Conservation (phyloP, 2,329 filamentous ascomycete genomes). For the Xenosphaeropsis pyriputrescens region DNA sequence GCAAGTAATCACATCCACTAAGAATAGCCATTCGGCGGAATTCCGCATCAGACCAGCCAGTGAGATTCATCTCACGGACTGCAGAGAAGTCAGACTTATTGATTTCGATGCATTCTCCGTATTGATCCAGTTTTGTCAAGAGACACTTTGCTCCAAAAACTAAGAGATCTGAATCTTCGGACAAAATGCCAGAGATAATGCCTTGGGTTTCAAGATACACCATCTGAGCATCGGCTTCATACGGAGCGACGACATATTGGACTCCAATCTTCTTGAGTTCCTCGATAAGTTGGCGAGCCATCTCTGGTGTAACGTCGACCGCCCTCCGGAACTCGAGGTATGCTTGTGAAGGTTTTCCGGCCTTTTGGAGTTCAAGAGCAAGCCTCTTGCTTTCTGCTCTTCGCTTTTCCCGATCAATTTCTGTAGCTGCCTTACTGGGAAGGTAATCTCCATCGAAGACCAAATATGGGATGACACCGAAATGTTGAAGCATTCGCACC, state of each 20-base stretch:
- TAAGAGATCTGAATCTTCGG: constrained; percentile 89
- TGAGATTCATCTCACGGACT: constrained; percentile 74
- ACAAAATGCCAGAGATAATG: constrained; percentile 74
- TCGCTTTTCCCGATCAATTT: constrained; percentile 58
- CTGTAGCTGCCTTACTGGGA: constrained; percentile 83
- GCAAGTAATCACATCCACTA: constrained; percentile 92
- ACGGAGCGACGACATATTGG: constrained; percentile 85
- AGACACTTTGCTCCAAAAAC: constrained; percentile 89
- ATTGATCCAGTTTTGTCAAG: constrained; percentile 86
- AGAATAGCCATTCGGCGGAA: constrained; percentile 94
- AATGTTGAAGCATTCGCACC: constrained; percentile 87
- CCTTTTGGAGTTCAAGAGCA: constrained; percentile 66
- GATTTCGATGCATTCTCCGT: constrained; percentile 86
- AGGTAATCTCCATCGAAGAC: constrained; percentile 94
- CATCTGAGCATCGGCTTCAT: constrained; percentile 94
- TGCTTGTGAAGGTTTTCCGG: constrained; percentile 69
- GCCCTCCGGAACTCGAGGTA: constrained; percentile 84
- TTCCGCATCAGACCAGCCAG: constrained; percentile 82
- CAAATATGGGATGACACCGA: constrained; percentile 84
- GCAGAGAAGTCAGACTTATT: constrained; percentile 79
- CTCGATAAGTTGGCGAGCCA: constrained; percentile 85
- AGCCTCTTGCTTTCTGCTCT: constrained; percentile 63
- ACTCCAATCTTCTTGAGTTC: constrained; percentile 71
- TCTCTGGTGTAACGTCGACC: constrained; percentile 88
- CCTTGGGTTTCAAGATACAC: constrained; percentile 85